phyloP scores from a whole-genome alignment of 2,329 filamentous ascomycete species.

The Incumbomyces lentus region DNA sequence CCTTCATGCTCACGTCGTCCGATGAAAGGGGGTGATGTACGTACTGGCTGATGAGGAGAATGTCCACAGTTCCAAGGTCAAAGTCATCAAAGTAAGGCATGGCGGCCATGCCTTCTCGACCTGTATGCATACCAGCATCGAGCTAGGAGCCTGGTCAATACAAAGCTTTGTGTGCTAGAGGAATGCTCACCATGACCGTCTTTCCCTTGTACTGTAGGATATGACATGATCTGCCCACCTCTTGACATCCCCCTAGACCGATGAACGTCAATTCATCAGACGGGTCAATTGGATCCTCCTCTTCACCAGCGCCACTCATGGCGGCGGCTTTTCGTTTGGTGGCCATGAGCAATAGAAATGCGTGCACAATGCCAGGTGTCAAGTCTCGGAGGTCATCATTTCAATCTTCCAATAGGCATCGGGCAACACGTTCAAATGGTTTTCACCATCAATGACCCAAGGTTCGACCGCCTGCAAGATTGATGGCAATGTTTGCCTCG shows the following conservation, averaged over 20 bases:
- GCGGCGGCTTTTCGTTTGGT: conserved; percentile 80
- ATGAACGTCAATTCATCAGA: conserved; percentile 91
- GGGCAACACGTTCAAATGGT: too few relatives aligned
- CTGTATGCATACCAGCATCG: conserved; percentile 88
- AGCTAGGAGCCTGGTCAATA: conserved; percentile 47
- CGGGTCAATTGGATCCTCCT: conserved; percentile 83
- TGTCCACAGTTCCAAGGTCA: conserved; percentile 91
- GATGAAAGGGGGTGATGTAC: conserved; percentile 32
- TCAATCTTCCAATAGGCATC: too few relatives aligned
- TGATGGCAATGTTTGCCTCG: too few relatives aligned
- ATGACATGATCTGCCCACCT: conserved; percentile 93
- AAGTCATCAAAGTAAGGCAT: conserved; percentile 98
- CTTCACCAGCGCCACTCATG: conserved; percentile 50
- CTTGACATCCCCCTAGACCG: conserved; percentile 87
- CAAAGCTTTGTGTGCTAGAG: conserved; percentile 3
- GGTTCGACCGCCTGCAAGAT: too few relatives aligned
- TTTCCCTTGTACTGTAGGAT: conserved; percentile 99
- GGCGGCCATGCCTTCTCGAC: conserved; percentile 73
- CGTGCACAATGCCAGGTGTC: too few relatives aligned
- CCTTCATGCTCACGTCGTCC: conserved; percentile 2
- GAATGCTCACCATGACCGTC: conserved; percentile 75
- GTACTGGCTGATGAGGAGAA: conserved; percentile 98
- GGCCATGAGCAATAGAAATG: conserved; percentile 55
- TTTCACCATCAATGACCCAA: too few relatives aligned
- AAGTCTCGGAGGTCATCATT: too few relatives aligned